Evolutionary conservation across 1,284 basidiomycete species (phyloP), one percentile per base, ranked within the genome.

Genomic region (Mrakiaceae sp.): DNA sequence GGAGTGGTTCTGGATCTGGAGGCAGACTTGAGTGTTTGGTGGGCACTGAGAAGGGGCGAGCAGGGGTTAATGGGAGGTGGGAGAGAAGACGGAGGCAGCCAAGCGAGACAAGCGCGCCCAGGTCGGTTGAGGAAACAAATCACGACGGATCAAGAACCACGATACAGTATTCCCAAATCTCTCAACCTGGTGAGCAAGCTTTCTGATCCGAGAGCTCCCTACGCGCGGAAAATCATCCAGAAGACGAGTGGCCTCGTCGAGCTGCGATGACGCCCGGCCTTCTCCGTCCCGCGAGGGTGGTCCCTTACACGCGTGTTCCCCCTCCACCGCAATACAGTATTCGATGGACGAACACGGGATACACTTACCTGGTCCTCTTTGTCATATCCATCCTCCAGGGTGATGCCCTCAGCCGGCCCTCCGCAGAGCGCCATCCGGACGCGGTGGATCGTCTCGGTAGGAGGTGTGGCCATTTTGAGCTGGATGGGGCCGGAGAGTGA

Each of bases 1-100:
- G 64, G 76, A 76, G 64, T 73, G 71, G 63, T 78, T 78, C 47
- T 73, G 62, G 11, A 76, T 60, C 40, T 69, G 72, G 56, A 76
- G 65, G 67, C 76, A 78, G 3, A 73, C 71, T 60, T 68, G 67
- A 1, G 75, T 76, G 44, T 70, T 68, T 9, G 67, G 60, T 12
- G 74, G 72, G 63, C 76, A 78, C 76, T 78, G 60, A 1, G 47
- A 9, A 40, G 44, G 47, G 50, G 54, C 8, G 11, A 27, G n/a
- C 27, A 46, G 8, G 47, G 3, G 12, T 7, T 4, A n/a, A 50
- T n/a, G 47, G 5, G 6, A 8, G 48, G 39, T 14, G 58, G 7
- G 6, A 14, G 16, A 46, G 14, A 2, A 2, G 44, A 44, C 27
- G 12, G 52, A 55, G 42, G 14, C 9, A 7, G 44, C 43, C 39